Base-by-base conservation (phyloP, 805 yeast genomes). In the Kuraishia ogatae region DNA sequence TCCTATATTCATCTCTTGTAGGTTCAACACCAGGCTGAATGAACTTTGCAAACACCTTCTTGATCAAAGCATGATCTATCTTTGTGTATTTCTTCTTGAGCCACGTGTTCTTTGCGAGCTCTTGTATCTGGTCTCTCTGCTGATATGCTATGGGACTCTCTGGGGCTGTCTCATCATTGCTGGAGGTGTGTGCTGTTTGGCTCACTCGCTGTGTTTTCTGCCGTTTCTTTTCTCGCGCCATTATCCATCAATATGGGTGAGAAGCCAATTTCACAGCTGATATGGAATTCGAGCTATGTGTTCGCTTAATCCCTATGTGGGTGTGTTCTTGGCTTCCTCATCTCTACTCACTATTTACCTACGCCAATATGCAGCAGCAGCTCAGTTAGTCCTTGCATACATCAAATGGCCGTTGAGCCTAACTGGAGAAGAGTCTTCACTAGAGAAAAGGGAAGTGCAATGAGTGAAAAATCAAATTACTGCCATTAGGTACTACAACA, bases 11-110 rank as follows among this genome's bases (percentile, higher is more conserved):
- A 15, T 15, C 17, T 15, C 17, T 11, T 35, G 21, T 56, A 60
- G 1, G 69, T 7, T 23, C 29, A 6, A 15, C 22, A 21, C 6
- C 28, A 22, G 55, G 8, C 57, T 58, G 2, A 54, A 19, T 43
- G 66, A 55, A 5, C 59, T 54, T 23, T 56, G 57, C 7, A 53
- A 39, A 24, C 51, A 13, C 52, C 51, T 54, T 24, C 21, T n/a
- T 48, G 21, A 20, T 21, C 20, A n/a, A 21, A 48, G 19, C 20
- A 22, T n/a, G 6, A 17, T 24, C 35, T 22, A 23, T 22, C 29
- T 23, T n/a, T 17, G 35, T 22, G 50, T n/a, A 19, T n/a, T 10
- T 22, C 35, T 48, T 24, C 22, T 23, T 23, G 19, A n/a, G 21
- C 43, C 43, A 13, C 17, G 20, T 21, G 19, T 6, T 10, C 35